Evolutionary conservation across 1,284 basidiomycete genomes (phyloP).

Genomic region (Ganoderma resinaceum): DNA sequence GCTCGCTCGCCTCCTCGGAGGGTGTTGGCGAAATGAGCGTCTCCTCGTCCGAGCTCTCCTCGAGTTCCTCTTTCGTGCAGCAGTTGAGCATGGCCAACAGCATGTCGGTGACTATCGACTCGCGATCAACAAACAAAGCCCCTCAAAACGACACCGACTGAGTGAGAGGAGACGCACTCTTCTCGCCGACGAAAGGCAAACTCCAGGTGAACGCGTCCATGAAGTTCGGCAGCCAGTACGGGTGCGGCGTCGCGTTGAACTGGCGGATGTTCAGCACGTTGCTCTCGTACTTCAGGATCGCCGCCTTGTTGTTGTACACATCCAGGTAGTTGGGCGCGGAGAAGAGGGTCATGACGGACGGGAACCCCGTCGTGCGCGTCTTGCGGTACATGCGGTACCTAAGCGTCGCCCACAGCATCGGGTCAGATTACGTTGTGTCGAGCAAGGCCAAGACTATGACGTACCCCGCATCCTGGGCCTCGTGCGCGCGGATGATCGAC

Average conservation of each 20-base stretch:
- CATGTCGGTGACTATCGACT: slow-evolving; percentile 87
- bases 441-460: not conserved
- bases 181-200: slow-evolving; percentile 97
- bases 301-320: slow-evolving; percentile 97
- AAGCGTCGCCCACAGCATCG: not conserved
- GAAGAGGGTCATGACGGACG: slow-evolving; percentile 97
- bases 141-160: slow-evolving; percentile 11
- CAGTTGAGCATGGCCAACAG: slow-evolving; percentile 93
- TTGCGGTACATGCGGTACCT: slow-evolving; percentile 98
- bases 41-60: slow-evolving; percentile 82
- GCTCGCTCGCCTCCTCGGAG: slow-evolving; percentile 70
- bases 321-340: slow-evolving; percentile 96
- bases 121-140: not conserved
- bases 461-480: slow-evolving; percentile 93
- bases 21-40: slow-evolving; percentile 47
- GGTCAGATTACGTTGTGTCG: not conserved
- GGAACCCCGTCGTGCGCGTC: slow-evolving; percentile 91
- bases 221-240: slow-evolving; percentile 97
- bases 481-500: slow-evolving; percentile 95
- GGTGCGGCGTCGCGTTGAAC: slow-evolving; percentile 96
- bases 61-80: slow-evolving; percentile 94
- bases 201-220: slow-evolving; percentile 99
- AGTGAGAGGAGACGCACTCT: slow-evolving; percentile 76
- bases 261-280: slow-evolving; percentile 97
- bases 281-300: slow-evolving; percentile 95